Evolutionary conservation across 2,329 filamentous ascomycete species (phyloP), one percentile per base, ranked within the genome.

Genomic region (Colletotrichum spinosum): DNA sequence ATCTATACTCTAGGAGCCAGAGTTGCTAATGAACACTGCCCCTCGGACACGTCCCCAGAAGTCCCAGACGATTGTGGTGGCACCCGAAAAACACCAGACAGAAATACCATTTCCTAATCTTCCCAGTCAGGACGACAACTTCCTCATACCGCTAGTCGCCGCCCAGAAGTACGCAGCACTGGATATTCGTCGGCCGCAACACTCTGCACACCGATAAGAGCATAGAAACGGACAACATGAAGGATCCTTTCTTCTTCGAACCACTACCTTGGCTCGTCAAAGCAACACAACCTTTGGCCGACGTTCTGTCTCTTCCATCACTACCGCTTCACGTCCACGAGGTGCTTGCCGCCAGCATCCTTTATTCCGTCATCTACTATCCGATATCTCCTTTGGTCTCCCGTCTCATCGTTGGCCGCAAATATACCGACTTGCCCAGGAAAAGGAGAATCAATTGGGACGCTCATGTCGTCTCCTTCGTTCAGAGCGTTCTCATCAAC

Each of bases 381-480:
- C 84, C 88, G 67, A 72, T 94, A 68, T 91, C 92, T 55, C 93
- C 93, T 7, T 73, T 82, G 45, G 58, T 94, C 41, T 94, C 91
- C 39, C 82, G 78, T 50, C 73, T 80, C 61, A 75, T 93, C 65
- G 88, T 91, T 69, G 87, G 90, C 3, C 71, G 81, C 50, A 83
- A 86, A 70, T 96, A 96, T 79, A 75, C 81, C 38, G 84, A 93
- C 70, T 86, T 88, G 53, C 79, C 81, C 34, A 84, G 86, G 60
- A 92, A 90, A 61, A 86, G 85, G 74, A 79, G 79, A 49, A 82
- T 93, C 68, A 96, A 92, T 82, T 96, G 93, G 93, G 89, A 97
- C 76, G 90, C 93, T 33, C 93, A 95, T 75, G 89, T 95, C 60
- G 92, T 96, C 38, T 94, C 91, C n/a, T 85, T 96, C 70, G 83